These are phyloP conservation scores for Paraconiothyrium sp. DNA, from an alignment of 2,329 filamentous ascomycete genomes.

Conservation along the genomic window DNA sequence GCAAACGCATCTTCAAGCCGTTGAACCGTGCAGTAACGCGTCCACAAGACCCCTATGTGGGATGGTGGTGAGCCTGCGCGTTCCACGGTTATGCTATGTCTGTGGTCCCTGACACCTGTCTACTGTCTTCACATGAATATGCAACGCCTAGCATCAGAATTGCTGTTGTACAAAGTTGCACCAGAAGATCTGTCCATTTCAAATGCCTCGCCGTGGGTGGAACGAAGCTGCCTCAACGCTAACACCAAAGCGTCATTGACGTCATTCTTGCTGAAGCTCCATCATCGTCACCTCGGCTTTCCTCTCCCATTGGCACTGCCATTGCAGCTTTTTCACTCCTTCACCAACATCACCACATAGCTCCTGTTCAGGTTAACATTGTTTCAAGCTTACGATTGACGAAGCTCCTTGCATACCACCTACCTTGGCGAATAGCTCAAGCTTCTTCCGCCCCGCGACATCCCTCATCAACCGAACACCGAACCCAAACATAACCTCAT, in stretches of 20 bases:
- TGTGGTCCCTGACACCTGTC: no score
- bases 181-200: background rate
- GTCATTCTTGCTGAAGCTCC: slow-evolving; percentile 5
- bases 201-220: slow-evolving; percentile 5
- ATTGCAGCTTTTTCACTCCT: background rate
- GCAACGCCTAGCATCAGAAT: background rate
- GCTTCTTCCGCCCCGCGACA: slow-evolving; percentile 3
- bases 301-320: background rate
- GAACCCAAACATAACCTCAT: background rate
- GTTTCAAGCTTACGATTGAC: background rate
- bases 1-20: no score
- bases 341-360: background rate
- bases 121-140: background rate
- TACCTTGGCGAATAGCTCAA: background rate
- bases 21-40: no score
- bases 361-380: background rate
- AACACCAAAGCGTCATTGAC: slow-evolving; percentile 1
- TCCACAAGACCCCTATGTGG: no score
- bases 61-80: no score
- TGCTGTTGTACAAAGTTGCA: background rate
- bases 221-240: background rate
- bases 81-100: no score
- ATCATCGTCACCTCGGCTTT: slow-evolving; percentile 13
- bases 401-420: background rate
- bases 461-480: slow-evolving; percentile 5